These are phyloP conservation scores for Murraya paniculata DNA, from an alignment of 345 rosid species.

Conservation along the genomic window DNA sequence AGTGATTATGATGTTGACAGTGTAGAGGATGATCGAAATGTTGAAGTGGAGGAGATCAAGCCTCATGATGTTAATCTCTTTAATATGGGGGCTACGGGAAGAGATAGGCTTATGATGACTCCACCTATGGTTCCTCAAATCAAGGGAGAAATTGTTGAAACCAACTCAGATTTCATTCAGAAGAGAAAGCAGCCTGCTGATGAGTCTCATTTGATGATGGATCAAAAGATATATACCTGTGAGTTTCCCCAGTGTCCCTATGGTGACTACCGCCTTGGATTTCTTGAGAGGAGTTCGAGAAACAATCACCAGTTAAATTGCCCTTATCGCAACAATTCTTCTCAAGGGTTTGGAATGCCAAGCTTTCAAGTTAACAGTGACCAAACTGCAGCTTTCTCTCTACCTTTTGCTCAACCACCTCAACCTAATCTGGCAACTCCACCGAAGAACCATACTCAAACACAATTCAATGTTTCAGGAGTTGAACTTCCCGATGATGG, in stretches of 20 bases:
- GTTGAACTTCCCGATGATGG: constrained; percentile 56
- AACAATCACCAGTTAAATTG: constrained; percentile 74
- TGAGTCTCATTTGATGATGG: constrained; percentile 28
- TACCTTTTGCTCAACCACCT: constrained; percentile 35
- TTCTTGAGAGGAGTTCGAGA: constrained; percentile 55
- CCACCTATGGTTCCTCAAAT: constrained; percentile 34
- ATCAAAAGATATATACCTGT: constrained; percentile 44
- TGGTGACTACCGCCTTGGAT: constrained; percentile 45
- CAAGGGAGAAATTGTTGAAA: constrained; percentile 50
- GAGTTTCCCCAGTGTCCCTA: constrained; percentile 60
- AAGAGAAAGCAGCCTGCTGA: constrained; percentile 55
- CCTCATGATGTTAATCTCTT: constrained; percentile 39
- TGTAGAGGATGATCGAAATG: constrained; percentile 31
- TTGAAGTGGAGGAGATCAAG: constrained; percentile 46
- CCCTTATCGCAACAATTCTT: constrained; percentile 27
- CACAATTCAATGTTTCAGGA: constrained; percentile 35
- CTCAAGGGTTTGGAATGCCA: constrained; percentile 35
- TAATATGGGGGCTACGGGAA: constrained; percentile 25
- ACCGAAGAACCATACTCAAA: constrained; percentile 6
- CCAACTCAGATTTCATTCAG: constrained; percentile 31
- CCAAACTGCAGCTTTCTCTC: constrained; percentile 25
- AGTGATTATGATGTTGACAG: constrained; percentile 79
- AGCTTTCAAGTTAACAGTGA: constrained; percentile 33
- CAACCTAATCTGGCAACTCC: constrained; percentile 13
- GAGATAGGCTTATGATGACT: constrained; percentile 31